Conservation (phyloP, 148 eudicot genomes). For the Rhododendron mucronatum region DNA sequence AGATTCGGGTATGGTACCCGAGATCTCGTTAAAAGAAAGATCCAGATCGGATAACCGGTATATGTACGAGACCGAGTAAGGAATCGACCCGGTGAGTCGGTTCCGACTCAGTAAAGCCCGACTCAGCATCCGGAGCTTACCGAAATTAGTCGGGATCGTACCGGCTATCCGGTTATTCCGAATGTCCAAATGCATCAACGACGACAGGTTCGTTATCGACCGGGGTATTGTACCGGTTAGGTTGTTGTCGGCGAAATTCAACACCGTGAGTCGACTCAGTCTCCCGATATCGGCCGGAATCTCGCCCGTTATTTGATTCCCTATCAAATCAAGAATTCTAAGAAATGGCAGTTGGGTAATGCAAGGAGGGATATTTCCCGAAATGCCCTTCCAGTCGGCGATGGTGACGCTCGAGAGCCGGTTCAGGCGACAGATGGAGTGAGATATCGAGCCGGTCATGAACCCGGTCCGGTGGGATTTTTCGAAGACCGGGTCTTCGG, state of each 20-base stretch:
- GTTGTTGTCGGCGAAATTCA: constrained; percentile 68
- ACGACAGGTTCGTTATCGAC: constrained; percentile 42
- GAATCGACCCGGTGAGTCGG: constrained; percentile 50
- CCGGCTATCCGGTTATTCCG: constrained; percentile 58
- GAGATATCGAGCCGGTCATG: constrained; percentile 77
- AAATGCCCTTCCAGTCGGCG: constrained; percentile 91
- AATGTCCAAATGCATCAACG: constrained; percentile 69
- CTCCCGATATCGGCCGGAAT: constrained; percentile 59
- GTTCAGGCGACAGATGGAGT: constrained; percentile 55
- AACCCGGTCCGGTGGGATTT: constrained; percentile 64
- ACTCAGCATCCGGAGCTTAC: constrained; percentile 63
- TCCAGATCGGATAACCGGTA: constrained; percentile 76
- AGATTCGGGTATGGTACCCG: constrained; percentile 53
- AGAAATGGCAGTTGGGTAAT: constrained; percentile 45
- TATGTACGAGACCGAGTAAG: constrained; percentile 46
- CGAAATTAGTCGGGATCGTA: constrained; percentile 48
- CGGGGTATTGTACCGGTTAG: constrained; percentile 54
- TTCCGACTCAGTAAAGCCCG: constrained; percentile 70
- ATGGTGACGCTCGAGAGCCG: constrained; percentile 60
- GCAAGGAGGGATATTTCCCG: constrained; percentile 66
- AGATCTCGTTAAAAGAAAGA: constrained; percentile 56
- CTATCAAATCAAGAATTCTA: constrained; percentile 62
- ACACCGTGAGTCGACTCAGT: constrained; percentile 60
- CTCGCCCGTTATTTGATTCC: constrained; percentile 53
- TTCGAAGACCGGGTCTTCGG: constrained; percentile 71